Evolutionary conservation across 2,329 filamentous ascomycete genomes (phyloP).

Genomic region (Colletotrichum sp.): DNA sequence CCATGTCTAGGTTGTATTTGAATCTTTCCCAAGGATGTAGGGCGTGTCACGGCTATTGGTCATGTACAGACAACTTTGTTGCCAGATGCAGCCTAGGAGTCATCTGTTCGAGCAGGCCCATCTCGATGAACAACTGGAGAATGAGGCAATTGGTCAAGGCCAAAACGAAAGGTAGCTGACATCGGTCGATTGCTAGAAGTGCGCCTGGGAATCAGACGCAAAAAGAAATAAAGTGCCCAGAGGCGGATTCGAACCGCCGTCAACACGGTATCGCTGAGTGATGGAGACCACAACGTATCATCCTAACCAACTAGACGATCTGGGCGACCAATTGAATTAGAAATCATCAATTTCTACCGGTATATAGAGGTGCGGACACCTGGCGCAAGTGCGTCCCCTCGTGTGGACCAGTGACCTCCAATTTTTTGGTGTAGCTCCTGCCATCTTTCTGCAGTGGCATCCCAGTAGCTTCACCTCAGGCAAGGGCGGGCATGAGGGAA

Average conservation of each 20-base stretch:
- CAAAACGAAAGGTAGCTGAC: neutral
- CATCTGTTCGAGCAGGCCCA: neutral
- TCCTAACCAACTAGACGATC: slow-evolving; percentile 27
- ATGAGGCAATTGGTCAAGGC: neutral
- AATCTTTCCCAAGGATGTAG: neutral
- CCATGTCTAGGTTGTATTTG: neutral
- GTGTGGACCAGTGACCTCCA: too few species aligned
- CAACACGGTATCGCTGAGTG: slow-evolving; percentile 21
- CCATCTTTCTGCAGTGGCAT: neutral
- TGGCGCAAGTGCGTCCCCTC: too few species aligned
- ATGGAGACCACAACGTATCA: slow-evolving; percentile 24
- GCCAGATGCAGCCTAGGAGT: neutral
- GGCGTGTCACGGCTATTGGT: neutral
- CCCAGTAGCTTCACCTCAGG: neutral
- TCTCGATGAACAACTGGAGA: neutral
- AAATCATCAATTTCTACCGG: too few species aligned
- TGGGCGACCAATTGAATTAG: neutral
- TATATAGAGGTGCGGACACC: too few species aligned
- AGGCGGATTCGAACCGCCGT: slow-evolving; percentile 26
- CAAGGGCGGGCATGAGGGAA: neutral
- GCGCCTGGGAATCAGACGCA: neutral
- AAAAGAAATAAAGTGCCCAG: slow-evolving; percentile 10
- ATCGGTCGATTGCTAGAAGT: neutral
- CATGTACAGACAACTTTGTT: neutral
- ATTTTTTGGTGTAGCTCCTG: neutral